Evolutionary conservation across 129 eudicot genomes (phyloP).

Genomic region (Pulicaria dysenterica): DNA sequence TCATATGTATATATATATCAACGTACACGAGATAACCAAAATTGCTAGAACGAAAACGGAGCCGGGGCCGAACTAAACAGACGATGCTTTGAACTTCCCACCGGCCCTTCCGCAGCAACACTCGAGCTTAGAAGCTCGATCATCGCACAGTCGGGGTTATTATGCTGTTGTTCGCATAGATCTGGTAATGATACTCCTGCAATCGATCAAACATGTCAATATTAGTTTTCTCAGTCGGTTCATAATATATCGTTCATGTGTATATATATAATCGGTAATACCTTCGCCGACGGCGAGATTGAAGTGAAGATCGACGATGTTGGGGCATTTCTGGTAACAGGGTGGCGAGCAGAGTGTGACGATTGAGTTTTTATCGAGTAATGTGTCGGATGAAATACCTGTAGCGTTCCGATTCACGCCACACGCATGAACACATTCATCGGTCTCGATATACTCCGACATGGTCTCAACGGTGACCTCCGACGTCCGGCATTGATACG

Average conservation of each 20-base stretch:
- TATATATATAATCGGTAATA: conserved; percentile 7
- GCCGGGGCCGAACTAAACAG: conserved; percentile 50
- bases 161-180: conserved; percentile 64
- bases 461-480: conserved; percentile 64
- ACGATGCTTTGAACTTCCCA: conserved; percentile 7
- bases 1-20: conserved; percentile 28
- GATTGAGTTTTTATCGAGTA: conserved; percentile 58
- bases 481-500: conserved; percentile 65
- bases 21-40: neutral
- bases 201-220: too few species aligned
- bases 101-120: conserved; percentile 51
- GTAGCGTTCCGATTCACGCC: conserved; percentile 58
- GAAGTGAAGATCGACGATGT: conserved; percentile 79
- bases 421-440: conserved; percentile 65
- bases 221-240: too few species aligned
- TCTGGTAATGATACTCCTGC: conserved; percentile 74
- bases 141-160: conserved; percentile 70
- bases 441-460: conserved; percentile 62
- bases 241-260: too few species aligned
- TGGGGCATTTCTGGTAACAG: conserved; percentile 78
- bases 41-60: conserved; percentile 26
- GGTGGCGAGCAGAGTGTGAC: conserved; percentile 64
- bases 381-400: conserved; percentile 73
- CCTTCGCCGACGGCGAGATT: conserved; percentile 92
- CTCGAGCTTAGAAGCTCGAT: conserved; percentile 69